A percentile compares a stretch with the other conserved stretches of the same genome.
phyloP scores from a whole-genome alignment of 192 early-diverging fungal species.

The Rhizophagus sp. region DNA sequence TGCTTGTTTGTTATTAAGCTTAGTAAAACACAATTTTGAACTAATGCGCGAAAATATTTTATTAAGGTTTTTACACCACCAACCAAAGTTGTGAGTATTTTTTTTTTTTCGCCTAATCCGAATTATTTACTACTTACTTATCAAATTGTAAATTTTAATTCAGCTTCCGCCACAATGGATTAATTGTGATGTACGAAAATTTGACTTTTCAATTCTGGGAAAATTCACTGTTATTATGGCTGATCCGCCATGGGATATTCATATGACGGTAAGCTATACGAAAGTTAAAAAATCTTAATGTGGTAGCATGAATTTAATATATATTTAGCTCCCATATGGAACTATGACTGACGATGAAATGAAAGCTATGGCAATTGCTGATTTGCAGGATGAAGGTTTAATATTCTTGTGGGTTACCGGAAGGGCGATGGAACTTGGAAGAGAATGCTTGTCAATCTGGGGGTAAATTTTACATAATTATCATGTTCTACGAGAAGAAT shows the following conservation, averaged over 20 bases:
- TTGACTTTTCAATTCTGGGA: slow-evolving; percentile 56
- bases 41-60: slow-evolving; percentile 1
- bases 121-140: too few relatives aligned
- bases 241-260: slow-evolving; percentile 70
- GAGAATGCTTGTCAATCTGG: slow-evolving; percentile 54
- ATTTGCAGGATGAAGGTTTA: slow-evolving; percentile 57
- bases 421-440: slow-evolving; percentile 62
- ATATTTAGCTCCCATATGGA: slow-evolving; percentile 58
- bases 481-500: background rate
- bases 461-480: slow-evolving; percentile 26
- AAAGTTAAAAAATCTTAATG: background rate
- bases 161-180: slow-evolving; percentile 64
- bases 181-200: slow-evolving; percentile 58
- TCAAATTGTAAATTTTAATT: background rate
- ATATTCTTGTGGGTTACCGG: slow-evolving; percentile 68
- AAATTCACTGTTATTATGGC: slow-evolving; percentile 66
- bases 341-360: slow-evolving; percentile 71
- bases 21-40: slow-evolving; percentile 12
- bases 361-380: slow-evolving; percentile 48
- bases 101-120: background rate
- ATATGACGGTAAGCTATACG: slow-evolving; percentile 47
- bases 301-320: background rate
- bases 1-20: background rate
- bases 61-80: slow-evolving; percentile 20
- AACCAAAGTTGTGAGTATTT: slow-evolving; percentile 13